A percentile compares a stretch with the other conserved stretches of the same genome.
These are phyloP conservation scores for Didymella pinodella DNA, from an alignment of 2,329 filamentous ascomycete genomes.

Conservation along the genomic window DNA sequence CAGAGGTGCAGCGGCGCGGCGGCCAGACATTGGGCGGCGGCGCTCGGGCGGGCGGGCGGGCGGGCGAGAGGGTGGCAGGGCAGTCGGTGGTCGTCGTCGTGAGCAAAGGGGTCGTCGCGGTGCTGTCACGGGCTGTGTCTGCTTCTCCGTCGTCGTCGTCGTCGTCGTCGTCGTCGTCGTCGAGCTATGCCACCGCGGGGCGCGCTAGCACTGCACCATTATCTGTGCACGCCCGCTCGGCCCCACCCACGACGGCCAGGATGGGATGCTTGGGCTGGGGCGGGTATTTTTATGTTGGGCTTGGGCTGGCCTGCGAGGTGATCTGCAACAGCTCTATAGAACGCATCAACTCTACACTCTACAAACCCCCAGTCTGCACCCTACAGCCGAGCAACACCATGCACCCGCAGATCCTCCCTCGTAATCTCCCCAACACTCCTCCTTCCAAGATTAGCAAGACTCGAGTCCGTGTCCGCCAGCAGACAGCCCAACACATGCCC, in stretches of 20 bases:
- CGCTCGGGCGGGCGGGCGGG: not conserved
- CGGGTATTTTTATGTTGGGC: too few species aligned
- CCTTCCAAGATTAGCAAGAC: constrained; percentile 46
- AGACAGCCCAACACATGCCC: constrained; percentile 49
- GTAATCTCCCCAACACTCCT: constrained; percentile 38
- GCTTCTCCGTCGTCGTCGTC: not conserved
- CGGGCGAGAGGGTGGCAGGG: not conserved
- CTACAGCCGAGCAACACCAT: constrained; percentile 40
- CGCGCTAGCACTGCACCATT: too few species aligned
- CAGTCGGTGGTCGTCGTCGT: not conserved
- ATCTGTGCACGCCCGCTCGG: too few species aligned
- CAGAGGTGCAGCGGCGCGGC: constrained; percentile 33
- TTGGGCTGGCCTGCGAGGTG: too few species aligned
- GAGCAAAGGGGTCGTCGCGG: not conserved
- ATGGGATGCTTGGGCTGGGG: too few species aligned
- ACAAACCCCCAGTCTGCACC: not conserved
- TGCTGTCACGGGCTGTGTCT: not conserved
- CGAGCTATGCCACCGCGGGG: too few species aligned
- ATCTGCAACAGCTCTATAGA: too few species aligned
- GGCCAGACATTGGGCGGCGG: constrained; percentile 31
- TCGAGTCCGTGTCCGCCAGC: constrained; percentile 43
- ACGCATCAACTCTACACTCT: too few species aligned
- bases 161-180: too few species aligned
- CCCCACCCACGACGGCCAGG: too few species aligned
- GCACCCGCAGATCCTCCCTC: constrained; percentile 40